These are phyloP conservation scores for Sporothrix brunneoviolacea DNA, from an alignment of 2,329 filamentous ascomycete species.

Conservation along the genomic window DNA sequence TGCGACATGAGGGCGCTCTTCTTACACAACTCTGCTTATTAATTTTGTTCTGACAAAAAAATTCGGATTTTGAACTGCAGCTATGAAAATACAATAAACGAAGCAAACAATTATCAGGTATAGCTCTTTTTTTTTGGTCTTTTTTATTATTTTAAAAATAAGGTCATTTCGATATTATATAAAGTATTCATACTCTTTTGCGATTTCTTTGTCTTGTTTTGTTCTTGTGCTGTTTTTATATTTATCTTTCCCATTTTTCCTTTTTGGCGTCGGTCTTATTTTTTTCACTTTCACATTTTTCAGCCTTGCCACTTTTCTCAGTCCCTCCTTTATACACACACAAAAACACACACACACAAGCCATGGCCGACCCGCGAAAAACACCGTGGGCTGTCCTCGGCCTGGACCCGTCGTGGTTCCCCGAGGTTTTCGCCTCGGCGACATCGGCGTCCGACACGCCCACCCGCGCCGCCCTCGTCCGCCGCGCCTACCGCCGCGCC, in stretches of 20 bases:
- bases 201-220: too few species aligned
- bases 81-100: too few species aligned
- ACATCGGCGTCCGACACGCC: constrained; percentile 17
- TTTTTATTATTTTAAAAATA: neutral
- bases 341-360: neutral
- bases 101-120: too few species aligned
- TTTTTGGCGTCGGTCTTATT: too few species aligned
- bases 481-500: constrained; percentile 57
- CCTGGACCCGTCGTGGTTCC: constrained; percentile 8
- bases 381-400: constrained; percentile 13
- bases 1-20: neutral
- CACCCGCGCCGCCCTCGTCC: constrained; percentile 41
- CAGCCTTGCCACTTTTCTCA: neutral
- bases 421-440: constrained; percentile 24
- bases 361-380: neutral
- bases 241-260: too few species aligned
- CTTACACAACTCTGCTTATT: too few species aligned
- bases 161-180: too few species aligned
- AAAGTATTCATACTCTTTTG: too few species aligned
- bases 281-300: too few species aligned
- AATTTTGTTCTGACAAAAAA: too few species aligned
- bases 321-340: too few species aligned
- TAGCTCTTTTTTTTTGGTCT: neutral
- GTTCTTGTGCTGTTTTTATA: too few species aligned
- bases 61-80: neutral